phyloP scores from a whole-genome alignment of 1,139 yeast genomes.

The Pichia norvegensis region DNA sequence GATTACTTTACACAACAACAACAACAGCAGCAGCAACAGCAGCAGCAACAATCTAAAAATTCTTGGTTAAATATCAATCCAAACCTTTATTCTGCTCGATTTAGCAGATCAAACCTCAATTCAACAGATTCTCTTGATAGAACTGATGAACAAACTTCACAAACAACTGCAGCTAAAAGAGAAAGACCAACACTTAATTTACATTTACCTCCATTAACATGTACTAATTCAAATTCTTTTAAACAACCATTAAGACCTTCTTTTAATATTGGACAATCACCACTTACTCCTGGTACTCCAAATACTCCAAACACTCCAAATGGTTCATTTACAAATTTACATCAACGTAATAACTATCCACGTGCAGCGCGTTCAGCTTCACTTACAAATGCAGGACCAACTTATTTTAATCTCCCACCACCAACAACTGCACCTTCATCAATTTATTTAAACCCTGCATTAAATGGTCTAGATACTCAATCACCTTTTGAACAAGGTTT shows the following conservation, averaged over 20 bases:
- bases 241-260: slow-evolving; percentile 5
- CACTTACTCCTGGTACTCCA: slow-evolving; percentile 8
- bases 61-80: neutral
- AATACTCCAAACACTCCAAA: slow-evolving; percentile 6
- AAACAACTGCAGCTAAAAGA: slow-evolving; percentile 2
- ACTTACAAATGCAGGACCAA: neutral
- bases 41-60: neutral
- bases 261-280: slow-evolving; percentile 4
- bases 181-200: slow-evolving; percentile 9
- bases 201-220: slow-evolving; percentile 5
- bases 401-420: neutral
- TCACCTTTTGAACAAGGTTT: slow-evolving; percentile 14
- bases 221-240: neutral
- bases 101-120: neutral
- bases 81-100: neutral
- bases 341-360: slow-evolving; percentile 2
- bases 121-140: neutral
- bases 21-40: neutral
- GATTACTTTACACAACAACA: neutral
- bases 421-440: neutral
- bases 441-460: slow-evolving; percentile 1
- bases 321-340: neutral
- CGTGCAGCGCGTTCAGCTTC: slow-evolving; percentile 3
- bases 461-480: slow-evolving; percentile 2
- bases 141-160: neutral